phyloP scores from a whole-genome alignment of 2,329 filamentous ascomycete genomes.

The Pestalotiopsis sp. region DNA sequence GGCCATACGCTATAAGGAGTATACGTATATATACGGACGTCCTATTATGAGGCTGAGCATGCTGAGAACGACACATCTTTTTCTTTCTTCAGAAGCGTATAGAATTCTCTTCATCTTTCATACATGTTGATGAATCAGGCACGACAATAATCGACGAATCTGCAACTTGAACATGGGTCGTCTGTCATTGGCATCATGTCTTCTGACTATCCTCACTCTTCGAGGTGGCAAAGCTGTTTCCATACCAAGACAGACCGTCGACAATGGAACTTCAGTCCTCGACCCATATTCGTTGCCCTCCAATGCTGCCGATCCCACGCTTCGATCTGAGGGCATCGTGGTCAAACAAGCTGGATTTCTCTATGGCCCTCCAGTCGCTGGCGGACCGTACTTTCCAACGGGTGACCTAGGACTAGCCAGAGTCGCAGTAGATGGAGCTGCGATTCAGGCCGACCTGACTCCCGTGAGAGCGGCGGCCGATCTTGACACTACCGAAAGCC shows the following conservation, averaged over 20 bases:
- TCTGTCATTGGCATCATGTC: background rate
- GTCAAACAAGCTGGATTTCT: background rate
- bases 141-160: background rate
- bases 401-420: background rate
- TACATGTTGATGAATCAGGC: background rate
- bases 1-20: too few species aligned
- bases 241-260: background rate
- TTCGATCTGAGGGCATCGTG: background rate
- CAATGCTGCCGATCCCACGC: background rate
- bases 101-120: background rate
- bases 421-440: background rate
- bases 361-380: background rate
- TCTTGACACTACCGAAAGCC: background rate
- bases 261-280: background rate
- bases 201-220: background rate
- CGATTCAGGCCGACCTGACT: background rate
- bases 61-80: too few species aligned
- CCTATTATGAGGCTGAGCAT: too few species aligned
- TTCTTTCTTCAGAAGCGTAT: too few species aligned
- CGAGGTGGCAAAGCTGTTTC: background rate
- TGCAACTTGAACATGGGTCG: background rate
- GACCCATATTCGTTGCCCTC: background rate
- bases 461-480: background rate
- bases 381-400: conserved; percentile 1
- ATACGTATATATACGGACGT: too few species aligned